Evolutionary conservation across 2,329 filamentous ascomycete genomes (phyloP).

Genomic region (Trichoderma koningii): DNA sequence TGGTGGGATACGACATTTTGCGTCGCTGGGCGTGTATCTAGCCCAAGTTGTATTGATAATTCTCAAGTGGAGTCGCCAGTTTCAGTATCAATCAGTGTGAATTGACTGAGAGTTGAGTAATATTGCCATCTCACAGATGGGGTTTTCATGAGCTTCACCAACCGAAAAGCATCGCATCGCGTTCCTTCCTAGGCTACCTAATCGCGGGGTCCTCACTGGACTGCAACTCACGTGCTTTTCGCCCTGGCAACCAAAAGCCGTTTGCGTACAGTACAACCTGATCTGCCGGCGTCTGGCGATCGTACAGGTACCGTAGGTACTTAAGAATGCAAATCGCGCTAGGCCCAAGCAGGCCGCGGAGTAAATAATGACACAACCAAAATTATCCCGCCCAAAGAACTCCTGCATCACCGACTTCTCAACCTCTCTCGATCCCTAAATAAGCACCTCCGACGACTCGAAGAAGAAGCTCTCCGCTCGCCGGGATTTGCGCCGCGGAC

Average conservation of each 20-base stretch:
- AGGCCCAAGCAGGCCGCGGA: slow-evolving; percentile 35
- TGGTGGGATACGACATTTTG: slow-evolving; percentile 59
- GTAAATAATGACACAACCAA: slow-evolving; percentile 43
- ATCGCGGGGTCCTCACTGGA: slow-evolving; percentile 1
- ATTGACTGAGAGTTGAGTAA: neutral
- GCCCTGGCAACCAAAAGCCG: slow-evolving; percentile 37
- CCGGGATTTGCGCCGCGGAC: slow-evolving; percentile 25
- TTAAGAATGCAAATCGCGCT: slow-evolving; percentile 27
- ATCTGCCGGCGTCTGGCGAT: neutral
- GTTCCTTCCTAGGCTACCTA: neutral
- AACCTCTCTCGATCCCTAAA: slow-evolving; percentile 7
- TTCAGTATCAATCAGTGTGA: too few relatives aligned
- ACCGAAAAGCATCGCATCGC: neutral
- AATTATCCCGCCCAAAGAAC: slow-evolving; percentile 26
- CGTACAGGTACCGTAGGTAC: too few relatives aligned
- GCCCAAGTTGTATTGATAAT: too few relatives aligned
- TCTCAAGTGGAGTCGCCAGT: neutral
- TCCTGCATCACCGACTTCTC: slow-evolving; percentile 23
- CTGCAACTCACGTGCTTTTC: slow-evolving; percentile 21
- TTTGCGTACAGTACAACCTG: slow-evolving; percentile 14
- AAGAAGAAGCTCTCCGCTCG: neutral
- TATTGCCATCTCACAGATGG: too few relatives aligned
- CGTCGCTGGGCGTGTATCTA: neutral
- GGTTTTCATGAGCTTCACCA: too few relatives aligned
- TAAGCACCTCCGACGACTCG: neutral